Evolutionary conservation across 768 basidiomycete genomes (phyloP), one percentile per base, ranked within the genome.

Genomic region (Lactarius sp.): DNA sequence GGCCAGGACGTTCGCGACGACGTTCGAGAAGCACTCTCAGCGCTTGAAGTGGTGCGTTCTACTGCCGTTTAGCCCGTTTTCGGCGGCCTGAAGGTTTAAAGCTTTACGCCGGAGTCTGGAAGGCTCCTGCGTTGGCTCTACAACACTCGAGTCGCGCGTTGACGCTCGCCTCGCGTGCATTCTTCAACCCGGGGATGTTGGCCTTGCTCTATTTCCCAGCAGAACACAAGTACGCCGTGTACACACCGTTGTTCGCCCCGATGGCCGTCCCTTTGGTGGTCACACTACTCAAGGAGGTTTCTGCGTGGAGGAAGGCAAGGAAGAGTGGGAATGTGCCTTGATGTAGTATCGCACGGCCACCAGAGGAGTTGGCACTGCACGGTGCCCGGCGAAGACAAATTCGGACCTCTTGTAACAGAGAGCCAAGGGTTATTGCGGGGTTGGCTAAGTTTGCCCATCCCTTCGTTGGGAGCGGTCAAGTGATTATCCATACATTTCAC

Each of bases 141-240:
- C 73, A 73, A 33, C 78, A 83, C 71, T 92, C 91, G 1, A 79
- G 82, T 14, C 73, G 77, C 60, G 90, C 92, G 0, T 73, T 85
- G 52, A 80, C 79, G 0, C 78, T 86, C 41, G 83, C 93, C 12
- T 91, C 89, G 2, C 82, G 86, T 47, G 96, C 97, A 4, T 98
- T 97, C 79, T 98, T 97, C 77, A 92, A 94, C 73, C 97, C 96
- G 0, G 91, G 90, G 20, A 97, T 98, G 94, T 77, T 98, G 69
- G 94, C 93, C 14, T 76, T 98, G 71, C 80, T 99, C 22, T 99
- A 99, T 75, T 98, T 98, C 76, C 97, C 97, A 22, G 87, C 93
- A 20, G 97, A 98, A 72, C 97, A 98, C 78, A 98, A 91, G 72
- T 95, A 94, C 73, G 95, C 95, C 2, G 93, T 99, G 9, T 98